A percentile compares a stretch with the other conserved stretches of the same genome.
phyloP scores from a whole-genome alignment of 768 basidiomycete species.

The Phylloporus sp. region DNA sequence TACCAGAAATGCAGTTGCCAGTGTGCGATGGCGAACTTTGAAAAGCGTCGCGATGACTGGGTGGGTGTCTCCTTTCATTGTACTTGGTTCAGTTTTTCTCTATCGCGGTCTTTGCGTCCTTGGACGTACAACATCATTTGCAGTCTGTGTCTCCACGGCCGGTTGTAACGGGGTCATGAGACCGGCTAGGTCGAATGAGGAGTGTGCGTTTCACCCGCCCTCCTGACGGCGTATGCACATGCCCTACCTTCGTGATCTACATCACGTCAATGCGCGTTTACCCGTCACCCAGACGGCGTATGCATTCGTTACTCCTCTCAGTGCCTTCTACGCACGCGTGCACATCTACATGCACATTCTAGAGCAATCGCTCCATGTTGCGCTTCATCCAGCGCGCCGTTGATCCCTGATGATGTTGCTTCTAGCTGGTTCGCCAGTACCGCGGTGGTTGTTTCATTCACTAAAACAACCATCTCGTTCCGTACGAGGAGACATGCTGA shows the following conservation, averaged over 20 bases:
- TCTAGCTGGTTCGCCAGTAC: conserved; percentile 9
- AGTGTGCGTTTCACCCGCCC: too few species aligned
- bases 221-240: too few species aligned
- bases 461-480: neutral
- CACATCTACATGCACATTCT: too few species aligned
- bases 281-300: too few species aligned
- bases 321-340: too few species aligned
- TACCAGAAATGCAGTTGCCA: conserved; percentile 30
- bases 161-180: conserved; percentile 2
- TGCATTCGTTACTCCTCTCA: too few species aligned
- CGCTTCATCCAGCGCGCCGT: neutral
- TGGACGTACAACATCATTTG: conserved; percentile 8
- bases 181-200: too few species aligned
- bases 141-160: neutral
- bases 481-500: conserved; percentile 16
- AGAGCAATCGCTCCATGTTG: too few species aligned
- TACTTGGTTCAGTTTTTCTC: conserved; percentile 5
- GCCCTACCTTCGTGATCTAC: too few species aligned
- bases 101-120: conserved; percentile 20
- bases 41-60: conserved; percentile 28
- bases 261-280: too few species aligned
- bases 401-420: conserved; percentile 4
- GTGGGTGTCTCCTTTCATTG: conserved; percentile 9
- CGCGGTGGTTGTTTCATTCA: conserved; percentile 1
- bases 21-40: conserved; percentile 19